Conservation (phyloP, 768 basidiomycete genomes). For the Phylloporus arenicola region DNA sequence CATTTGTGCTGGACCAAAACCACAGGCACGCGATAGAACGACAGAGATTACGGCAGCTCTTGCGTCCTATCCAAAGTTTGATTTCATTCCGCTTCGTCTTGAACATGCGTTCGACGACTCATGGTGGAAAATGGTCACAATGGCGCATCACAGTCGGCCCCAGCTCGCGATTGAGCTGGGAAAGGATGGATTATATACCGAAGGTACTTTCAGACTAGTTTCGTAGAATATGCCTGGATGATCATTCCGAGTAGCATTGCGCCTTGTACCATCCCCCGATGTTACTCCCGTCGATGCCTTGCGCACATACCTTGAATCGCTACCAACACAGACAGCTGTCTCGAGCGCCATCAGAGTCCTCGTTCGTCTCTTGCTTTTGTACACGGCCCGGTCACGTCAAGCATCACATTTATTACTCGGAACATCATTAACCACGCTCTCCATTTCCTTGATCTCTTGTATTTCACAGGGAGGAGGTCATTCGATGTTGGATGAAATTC, state of each 20-base stretch:
- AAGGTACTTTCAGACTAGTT: slow-evolving; percentile 16
- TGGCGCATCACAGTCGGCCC: slow-evolving; percentile 18
- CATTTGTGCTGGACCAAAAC: slow-evolving; percentile 7
- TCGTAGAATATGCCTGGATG: slow-evolving; percentile 2
- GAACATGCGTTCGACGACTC: slow-evolving; percentile 67
- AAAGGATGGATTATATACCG: slow-evolving; percentile 44
- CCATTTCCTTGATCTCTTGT: slow-evolving; percentile 66
- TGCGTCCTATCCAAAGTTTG: slow-evolving; percentile 43
- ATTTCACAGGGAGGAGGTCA: slow-evolving; percentile 77
- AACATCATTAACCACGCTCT: slow-evolving; percentile 72
- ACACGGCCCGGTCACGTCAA: slow-evolving; percentile 50
- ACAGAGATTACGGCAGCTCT: slow-evolving; percentile 47
- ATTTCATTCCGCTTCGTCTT: slow-evolving; percentile 58
- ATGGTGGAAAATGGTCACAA: slow-evolving; percentile 58
- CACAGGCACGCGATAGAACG: slow-evolving; percentile 51
- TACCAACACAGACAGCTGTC: slow-evolving; percentile 73
- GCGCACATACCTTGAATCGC: slow-evolving; percentile 50
- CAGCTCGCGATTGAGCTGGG: slow-evolving; percentile 43
- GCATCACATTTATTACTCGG: slow-evolving; percentile 80
- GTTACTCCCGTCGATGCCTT: slow-evolving; percentile 30
- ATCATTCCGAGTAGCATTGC: slow-evolving; percentile 17
- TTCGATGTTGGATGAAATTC: slow-evolving; percentile 57
- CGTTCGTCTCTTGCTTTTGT: slow-evolving; percentile 61
- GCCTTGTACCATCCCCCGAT: slow-evolving; percentile 7
- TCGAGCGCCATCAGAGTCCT: slow-evolving; percentile 53